phyloP scores from a whole-genome alignment of 1,284 basidiomycete genomes.

The Cryptococcus sp. region DNA sequence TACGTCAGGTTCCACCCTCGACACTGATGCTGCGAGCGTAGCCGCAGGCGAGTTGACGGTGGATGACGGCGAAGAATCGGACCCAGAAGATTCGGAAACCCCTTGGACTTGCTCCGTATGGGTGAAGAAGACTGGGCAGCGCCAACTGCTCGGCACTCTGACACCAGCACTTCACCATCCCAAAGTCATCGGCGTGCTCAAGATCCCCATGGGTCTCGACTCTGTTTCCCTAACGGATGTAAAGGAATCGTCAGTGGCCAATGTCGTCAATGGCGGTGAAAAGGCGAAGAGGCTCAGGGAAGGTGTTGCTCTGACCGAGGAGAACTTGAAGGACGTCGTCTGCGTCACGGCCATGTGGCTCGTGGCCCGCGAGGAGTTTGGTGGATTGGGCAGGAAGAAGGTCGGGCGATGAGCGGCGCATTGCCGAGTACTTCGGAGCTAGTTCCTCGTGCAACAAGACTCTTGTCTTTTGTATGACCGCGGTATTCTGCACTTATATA shows the following conservation, averaged over 20 bases:
- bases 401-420: constrained; percentile 1
- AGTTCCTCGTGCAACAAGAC: too few relatives aligned
- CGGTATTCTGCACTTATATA: too few relatives aligned
- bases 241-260: background rate
- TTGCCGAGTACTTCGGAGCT: too few relatives aligned
- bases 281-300: constrained; percentile 32
- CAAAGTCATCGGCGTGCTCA: constrained; percentile 86
- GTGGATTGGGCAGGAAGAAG: constrained; percentile 77
- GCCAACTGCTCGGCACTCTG: constrained; percentile 64
- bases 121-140: constrained; percentile 41
- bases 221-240: constrained; percentile 59
- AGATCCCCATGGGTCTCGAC: constrained; percentile 81
- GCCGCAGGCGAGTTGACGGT: constrained; percentile 9
- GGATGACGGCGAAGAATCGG: constrained; percentile 60
- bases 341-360: constrained; percentile 88
- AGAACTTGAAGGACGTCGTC: constrained; percentile 92
- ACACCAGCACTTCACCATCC: constrained; percentile 95
- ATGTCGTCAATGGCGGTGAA: background rate
- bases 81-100: constrained; percentile 93
- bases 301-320: constrained; percentile 71
- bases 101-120: constrained; percentile 79
- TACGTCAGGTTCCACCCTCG: constrained; percentile 4
- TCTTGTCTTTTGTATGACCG: too few relatives aligned
- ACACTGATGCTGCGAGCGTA: constrained; percentile 5
- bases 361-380: constrained; percentile 86